Base-by-base conservation (phyloP, 371 early-diverging fungal genomes). In the Rhizopus sp. region DNA sequence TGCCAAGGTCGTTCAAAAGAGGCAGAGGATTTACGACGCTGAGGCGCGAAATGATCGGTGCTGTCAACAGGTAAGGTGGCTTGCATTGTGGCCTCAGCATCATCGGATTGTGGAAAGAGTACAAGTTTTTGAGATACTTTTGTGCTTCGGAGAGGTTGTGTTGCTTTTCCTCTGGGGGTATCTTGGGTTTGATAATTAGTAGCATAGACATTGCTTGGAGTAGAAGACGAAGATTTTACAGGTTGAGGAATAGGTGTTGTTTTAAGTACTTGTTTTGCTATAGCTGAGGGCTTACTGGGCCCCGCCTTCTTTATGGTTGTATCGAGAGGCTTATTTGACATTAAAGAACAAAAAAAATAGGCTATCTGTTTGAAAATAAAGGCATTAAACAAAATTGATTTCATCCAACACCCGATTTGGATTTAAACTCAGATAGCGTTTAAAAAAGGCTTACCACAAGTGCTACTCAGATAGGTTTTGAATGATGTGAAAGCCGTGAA, bases 121-220 rank as follows among this genome's bases (percentile, higher is more conserved):
- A 91, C 89, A 4, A 96, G 81, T 76, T 97, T 97, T 65, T 94
- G 94, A 17, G 91, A 88, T 17, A 88, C 85, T 70, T 94, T 95
- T 17, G 93, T 93, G 7, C 94, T 95, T 64, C 96, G 83, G 33
- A 84, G 78, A 7, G 88, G 89, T 31, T 82, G 80, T 55, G 77
- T 75, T 16, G 63, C 52, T 48, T 74, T 79, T 34, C 61, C 64
- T 47, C 66, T 56, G 32, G 42, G 39, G 29, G 23, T 29, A n/a
- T 46, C 46, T 9, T 29, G 29, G 7, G 16, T 46, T 7, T 3
- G 17, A 13, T 37, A 13, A 46, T 7, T 17, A 12, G 15, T 42
- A 42, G n/a, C 17, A 35, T 35, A 23, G 33, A 41, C 33, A 30
- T 23, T 17, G 33, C 44, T 51, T 6, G 68, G 51, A n/a, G 12